Percentiles rank a stretch among this genome's conserved stretches.
phyloP scores from a whole-genome alignment of 2,329 filamentous ascomycete species.

The Paradendryphiella salina region DNA sequence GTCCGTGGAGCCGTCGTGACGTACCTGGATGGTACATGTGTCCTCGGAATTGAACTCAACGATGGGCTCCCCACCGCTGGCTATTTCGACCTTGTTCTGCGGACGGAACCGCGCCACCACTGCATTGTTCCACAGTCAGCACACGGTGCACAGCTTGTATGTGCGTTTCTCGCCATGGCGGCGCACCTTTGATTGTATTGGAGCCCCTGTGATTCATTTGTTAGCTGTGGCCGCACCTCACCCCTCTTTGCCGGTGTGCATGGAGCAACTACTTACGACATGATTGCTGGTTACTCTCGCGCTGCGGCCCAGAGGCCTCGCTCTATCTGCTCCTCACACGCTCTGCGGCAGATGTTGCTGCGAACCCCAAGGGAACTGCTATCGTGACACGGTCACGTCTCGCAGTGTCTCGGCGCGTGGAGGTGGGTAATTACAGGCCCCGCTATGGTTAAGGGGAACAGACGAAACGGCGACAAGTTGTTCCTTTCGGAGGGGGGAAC shows the following conservation, averaged over 20 bases:
- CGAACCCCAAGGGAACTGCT: slow-evolving; percentile 24
- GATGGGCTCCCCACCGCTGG: slow-evolving; percentile 87
- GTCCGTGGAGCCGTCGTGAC: slow-evolving; percentile 28
- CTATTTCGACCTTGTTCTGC: slow-evolving; percentile 92
- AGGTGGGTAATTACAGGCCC: slow-evolving; percentile 32
- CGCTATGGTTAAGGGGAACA: slow-evolving; percentile 39
- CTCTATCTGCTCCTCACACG: slow-evolving; percentile 28
- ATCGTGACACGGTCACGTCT: slow-evolving; percentile 41
- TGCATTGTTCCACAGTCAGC: slow-evolving; percentile 46
- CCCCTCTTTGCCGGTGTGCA: slow-evolving; percentile 7
- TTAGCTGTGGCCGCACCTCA: slow-evolving; percentile 47
- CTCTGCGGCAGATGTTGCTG: slow-evolving; percentile 28
- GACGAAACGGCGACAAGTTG: slow-evolving; percentile 16
- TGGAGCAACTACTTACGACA: slow-evolving; percentile 42
- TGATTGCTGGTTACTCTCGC: slow-evolving; percentile 37
- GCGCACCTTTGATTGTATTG: slow-evolving; percentile 54
- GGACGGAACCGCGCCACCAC: slow-evolving; percentile 97
- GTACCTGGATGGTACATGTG: slow-evolving; percentile 82
- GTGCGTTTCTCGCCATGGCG: not conserved
- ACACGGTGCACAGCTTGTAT: not conserved
- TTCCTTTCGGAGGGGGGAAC: slow-evolving; percentile 1
- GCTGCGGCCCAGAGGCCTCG: slow-evolving; percentile 45
- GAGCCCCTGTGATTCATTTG: slow-evolving; percentile 41
- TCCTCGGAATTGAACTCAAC: slow-evolving; percentile 87
- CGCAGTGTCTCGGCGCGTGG: slow-evolving; percentile 36